Evolutionary conservation across 176 grass and related monocot genomes (phyloP).

Genomic region (Carex pumila): DNA sequence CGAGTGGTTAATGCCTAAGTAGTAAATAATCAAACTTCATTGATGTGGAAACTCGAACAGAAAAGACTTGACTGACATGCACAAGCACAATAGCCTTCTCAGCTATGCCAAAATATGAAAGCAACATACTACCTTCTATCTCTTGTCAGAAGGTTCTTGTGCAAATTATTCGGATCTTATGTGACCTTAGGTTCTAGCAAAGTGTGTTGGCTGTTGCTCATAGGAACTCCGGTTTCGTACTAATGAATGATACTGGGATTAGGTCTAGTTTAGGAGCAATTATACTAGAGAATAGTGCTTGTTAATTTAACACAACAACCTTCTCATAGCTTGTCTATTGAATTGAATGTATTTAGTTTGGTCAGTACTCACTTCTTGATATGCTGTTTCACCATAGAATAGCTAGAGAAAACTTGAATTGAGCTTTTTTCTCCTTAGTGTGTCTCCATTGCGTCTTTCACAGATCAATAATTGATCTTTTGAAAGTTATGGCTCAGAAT

Average conservation of each 20-base stretch:
- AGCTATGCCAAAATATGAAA: background rate
- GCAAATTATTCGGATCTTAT: background rate
- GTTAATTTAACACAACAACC: background rate
- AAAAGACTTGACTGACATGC: background rate
- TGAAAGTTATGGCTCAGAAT: background rate
- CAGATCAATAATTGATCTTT: background rate
- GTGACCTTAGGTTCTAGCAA: background rate
- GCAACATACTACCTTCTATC: background rate
- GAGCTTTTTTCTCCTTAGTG: background rate
- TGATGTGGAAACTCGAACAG: background rate
- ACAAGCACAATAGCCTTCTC: background rate
- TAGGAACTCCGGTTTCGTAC: background rate
- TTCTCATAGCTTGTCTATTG: background rate
- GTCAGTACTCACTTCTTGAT: background rate
- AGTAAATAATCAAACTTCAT: background rate
- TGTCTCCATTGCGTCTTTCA: background rate
- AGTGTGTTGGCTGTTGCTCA: background rate
- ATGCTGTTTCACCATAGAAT: background rate
- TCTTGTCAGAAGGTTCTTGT: background rate
- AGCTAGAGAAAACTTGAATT: background rate
- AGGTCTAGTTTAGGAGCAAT: background rate
- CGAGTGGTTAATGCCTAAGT: background rate
- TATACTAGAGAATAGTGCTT: background rate
- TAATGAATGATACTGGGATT: background rate
- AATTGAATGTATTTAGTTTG: background rate